These are phyloP conservation scores for Aspergillus steynii DNA, from an alignment of 495 filamentous ascomycete species.

Conservation along the genomic window DNA sequence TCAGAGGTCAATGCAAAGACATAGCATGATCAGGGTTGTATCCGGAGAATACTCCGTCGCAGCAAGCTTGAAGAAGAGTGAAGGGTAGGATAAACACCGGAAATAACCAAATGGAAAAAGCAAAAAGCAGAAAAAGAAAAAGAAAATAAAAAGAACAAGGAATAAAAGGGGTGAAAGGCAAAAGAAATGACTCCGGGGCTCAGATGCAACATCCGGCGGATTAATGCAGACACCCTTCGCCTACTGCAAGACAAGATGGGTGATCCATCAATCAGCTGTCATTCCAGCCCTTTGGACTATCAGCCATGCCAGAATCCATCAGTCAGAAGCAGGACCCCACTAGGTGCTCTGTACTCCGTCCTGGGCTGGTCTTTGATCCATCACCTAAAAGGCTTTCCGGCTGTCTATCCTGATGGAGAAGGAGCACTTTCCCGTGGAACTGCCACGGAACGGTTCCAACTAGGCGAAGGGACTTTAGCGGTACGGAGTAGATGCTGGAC, in stretches of 20 bases:
- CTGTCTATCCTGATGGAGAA: not conserved
- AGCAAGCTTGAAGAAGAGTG: no score
- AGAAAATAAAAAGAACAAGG: not conserved
- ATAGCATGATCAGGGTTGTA: not conserved
- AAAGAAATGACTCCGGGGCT: constrained; percentile 1
- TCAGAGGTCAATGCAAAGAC: not conserved
- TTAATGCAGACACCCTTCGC: constrained; percentile 16
- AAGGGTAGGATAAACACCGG: no score
- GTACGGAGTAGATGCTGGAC: no score
- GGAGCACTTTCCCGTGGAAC: not conserved
- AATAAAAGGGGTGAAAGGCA: not conserved
- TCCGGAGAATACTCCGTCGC: not conserved
- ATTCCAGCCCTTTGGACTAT: constrained; percentile 7
- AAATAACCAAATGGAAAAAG: no score
- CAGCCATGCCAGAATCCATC: constrained; percentile 1
- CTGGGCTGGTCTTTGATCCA: no score
- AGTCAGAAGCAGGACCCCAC: no score
- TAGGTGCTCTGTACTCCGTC: no score
- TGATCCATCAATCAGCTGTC: constrained; percentile 13
- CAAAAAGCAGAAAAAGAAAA: not conserved
- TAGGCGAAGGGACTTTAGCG: not conserved
- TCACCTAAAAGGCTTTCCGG: not conserved
- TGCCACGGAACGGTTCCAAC: no score
- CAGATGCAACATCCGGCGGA: constrained; percentile 15
- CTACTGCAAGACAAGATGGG: constrained; percentile 15